Conservation (phyloP, 805 yeast genomes). For the Wickerhamiella domercqiae region DNA sequence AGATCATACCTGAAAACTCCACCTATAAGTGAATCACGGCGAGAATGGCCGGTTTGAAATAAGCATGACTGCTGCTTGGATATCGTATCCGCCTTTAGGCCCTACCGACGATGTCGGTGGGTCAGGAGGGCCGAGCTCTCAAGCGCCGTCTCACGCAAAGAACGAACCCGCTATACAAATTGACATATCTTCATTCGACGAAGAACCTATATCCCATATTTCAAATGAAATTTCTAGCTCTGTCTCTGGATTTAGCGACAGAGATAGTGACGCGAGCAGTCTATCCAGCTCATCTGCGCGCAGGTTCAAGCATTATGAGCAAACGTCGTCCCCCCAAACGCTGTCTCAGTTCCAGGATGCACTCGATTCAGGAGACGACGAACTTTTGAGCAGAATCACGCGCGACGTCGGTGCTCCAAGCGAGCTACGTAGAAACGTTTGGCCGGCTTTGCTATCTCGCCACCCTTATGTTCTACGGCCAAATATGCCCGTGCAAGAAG, state of each 20-base stretch:
- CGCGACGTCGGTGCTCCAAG: constrained; percentile 81
- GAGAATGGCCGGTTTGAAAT: no score
- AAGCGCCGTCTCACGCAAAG: no score
- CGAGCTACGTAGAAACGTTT: constrained; percentile 53
- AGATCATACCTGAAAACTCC: no score
- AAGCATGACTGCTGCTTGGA: no score
- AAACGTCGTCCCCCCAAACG: background rate
- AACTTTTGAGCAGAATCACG: constrained; percentile 64
- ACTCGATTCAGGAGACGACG: constrained; percentile 45
- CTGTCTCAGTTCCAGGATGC: constrained; percentile 28
- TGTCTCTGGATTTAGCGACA: no score
- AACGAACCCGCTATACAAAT: background rate
- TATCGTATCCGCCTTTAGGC: no score
- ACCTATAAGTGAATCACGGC: no score
- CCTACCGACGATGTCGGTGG: no score
- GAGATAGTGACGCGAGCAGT: background rate
- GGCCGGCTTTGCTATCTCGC: constrained; percentile 69
- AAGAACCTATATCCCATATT: no score
- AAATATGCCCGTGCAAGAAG: constrained; percentile 4
- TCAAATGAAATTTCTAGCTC: no score
- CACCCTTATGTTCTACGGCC: constrained; percentile 61
- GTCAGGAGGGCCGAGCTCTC: no score
- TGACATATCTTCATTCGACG: background rate
- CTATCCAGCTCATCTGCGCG: background rate
- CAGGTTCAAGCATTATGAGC: background rate